phyloP scores from a whole-genome alignment of 2,329 filamentous ascomycete genomes.

The Alternaria conjuncta region DNA sequence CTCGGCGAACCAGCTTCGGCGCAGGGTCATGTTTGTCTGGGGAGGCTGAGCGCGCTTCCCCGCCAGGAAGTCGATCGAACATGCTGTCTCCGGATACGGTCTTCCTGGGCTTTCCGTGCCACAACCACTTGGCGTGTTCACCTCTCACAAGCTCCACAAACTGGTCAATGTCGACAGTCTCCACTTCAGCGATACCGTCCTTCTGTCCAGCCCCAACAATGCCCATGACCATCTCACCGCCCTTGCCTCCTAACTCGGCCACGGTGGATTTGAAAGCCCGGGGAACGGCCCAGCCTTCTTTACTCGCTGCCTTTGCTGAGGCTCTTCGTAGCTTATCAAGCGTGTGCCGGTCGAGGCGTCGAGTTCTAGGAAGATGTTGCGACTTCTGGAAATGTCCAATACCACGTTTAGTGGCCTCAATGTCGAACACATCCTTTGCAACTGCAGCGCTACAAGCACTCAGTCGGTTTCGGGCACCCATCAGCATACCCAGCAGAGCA shows the following conservation, averaged over 20 bases:
- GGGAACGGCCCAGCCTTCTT: conserved; percentile 90
- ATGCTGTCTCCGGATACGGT: conserved; percentile 46
- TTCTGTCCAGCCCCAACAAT: conserved; percentile 86
- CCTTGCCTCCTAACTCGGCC: conserved; percentile 89
- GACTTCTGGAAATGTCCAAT: conserved; percentile 90
- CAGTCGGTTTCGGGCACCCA: conserved; percentile 88
- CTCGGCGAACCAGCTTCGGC: conserved; percentile 58
- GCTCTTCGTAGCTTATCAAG: conserved; percentile 78
- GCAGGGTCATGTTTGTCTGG: conserved; percentile 59
- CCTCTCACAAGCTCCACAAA: conserved; percentile 81
- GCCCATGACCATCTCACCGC: conserved; percentile 93
- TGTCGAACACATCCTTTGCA: conserved; percentile 88
- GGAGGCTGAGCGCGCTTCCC: conserved; percentile 55
- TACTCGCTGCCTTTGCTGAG: conserved; percentile 89
- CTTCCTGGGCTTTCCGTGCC: conserved; percentile 87
- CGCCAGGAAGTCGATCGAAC: conserved; percentile 48
- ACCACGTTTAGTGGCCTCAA: conserved; percentile 79
- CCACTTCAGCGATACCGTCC: conserved; percentile 87
- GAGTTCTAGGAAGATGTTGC: conserved; percentile 77
- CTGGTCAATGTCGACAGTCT: conserved; percentile 86
- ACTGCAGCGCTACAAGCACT: conserved; percentile 85
- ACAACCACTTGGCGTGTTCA: conserved; percentile 89
- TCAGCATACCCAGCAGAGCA: conserved; percentile 82
- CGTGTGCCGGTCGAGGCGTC: conserved; percentile 82
- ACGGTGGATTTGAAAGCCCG: conserved; percentile 95